These are phyloP conservation scores for Cladophialophora immunda DNA, from an alignment of 2,329 filamentous ascomycete species.

Conservation along the genomic window DNA sequence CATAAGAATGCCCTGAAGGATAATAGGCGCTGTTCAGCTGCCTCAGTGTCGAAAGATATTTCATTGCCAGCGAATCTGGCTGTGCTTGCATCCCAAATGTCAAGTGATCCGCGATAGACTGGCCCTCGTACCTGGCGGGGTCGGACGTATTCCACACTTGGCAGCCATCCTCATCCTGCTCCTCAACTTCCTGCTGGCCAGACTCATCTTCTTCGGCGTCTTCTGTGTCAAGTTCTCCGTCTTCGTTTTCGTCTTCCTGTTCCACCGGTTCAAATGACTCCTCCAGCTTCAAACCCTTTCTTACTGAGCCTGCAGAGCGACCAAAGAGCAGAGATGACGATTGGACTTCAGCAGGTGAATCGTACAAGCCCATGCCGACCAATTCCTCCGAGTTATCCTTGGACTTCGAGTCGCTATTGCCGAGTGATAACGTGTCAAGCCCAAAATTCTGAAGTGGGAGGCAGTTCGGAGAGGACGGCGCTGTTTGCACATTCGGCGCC, in stretches of 20 bases:
- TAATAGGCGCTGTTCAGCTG: slow-evolving; percentile 37
- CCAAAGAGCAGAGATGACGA: slow-evolving; percentile 38
- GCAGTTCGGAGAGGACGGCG: slow-evolving; percentile 40
- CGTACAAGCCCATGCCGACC: slow-evolving; percentile 42
- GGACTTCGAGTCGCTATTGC: slow-evolving; percentile 8
- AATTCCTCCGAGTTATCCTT: slow-evolving; percentile 35
- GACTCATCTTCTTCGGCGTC: slow-evolving; percentile 34
- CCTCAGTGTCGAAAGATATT: slow-evolving; percentile 34
- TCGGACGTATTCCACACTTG: neutral
- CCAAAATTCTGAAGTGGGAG: slow-evolving; percentile 33
- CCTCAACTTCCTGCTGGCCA: neutral
- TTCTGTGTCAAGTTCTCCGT: slow-evolving; percentile 19
- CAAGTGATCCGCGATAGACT: slow-evolving; percentile 33
- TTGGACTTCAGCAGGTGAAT: slow-evolving; percentile 41
- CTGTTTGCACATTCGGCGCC: slow-evolving; percentile 31
- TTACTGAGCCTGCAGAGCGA: slow-evolving; percentile 13
- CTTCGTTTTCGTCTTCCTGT: slow-evolving; percentile 41
- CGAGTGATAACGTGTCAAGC: slow-evolving; percentile 25
- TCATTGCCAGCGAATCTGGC: slow-evolving; percentile 27
- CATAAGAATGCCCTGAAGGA: slow-evolving; percentile 25
- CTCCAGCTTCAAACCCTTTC: slow-evolving; percentile 40
- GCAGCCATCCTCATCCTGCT: neutral
- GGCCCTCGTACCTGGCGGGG: slow-evolving; percentile 13
- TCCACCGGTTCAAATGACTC: slow-evolving; percentile 43
- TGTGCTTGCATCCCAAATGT: slow-evolving; percentile 21